phyloP scores from a whole-genome alignment of 2,329 filamentous ascomycete genomes.

The Bisporella sp. region DNA sequence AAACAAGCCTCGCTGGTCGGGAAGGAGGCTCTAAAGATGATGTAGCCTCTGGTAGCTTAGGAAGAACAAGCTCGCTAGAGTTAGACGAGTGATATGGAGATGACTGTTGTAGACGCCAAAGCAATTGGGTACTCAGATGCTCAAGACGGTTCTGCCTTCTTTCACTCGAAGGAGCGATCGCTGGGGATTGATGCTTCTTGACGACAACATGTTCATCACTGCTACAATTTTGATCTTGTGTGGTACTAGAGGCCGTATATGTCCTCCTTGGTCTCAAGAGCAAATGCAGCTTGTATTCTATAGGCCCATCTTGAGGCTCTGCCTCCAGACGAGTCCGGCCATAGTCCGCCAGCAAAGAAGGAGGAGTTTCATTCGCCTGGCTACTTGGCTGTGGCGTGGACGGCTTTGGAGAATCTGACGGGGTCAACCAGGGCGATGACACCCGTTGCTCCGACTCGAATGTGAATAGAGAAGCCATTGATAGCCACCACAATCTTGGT shows the following conservation, averaged over 20 bases:
- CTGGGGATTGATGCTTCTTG: slow-evolving; percentile 6
- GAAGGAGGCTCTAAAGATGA: slow-evolving; percentile 39
- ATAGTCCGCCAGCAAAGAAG: slow-evolving; percentile 49
- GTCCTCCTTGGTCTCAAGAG: slow-evolving; percentile 70
- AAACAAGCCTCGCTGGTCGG: slow-evolving; percentile 51
- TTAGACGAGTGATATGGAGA: slow-evolving; percentile 83
- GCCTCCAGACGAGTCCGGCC: slow-evolving; percentile 72
- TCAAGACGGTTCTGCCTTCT: slow-evolving; percentile 78
- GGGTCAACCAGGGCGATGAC: slow-evolving; percentile 79
- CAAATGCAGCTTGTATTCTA: slow-evolving; percentile 93
- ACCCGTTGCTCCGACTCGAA: slow-evolving; percentile 86
- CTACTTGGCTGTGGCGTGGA: slow-evolving; percentile 18
- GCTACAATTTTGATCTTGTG: slow-evolving; percentile 7
- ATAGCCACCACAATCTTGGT: background rate
- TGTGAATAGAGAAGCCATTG: slow-evolving; percentile 92
- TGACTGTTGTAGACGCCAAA: slow-evolving; percentile 94
- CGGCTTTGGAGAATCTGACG: slow-evolving; percentile 31
- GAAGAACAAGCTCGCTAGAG: slow-evolving; percentile 66
- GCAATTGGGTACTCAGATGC: slow-evolving; percentile 86
- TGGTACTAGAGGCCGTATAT: slow-evolving; percentile 66
- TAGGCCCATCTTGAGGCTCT: slow-evolving; percentile 89
- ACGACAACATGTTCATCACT: slow-evolving; percentile 1
- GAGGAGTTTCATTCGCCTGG: slow-evolving; percentile 13
- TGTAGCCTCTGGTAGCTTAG: slow-evolving; percentile 62
- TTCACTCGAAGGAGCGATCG: slow-evolving; percentile 39